These are phyloP conservation scores for Vickermania spadyakhi DNA, from an alignment of 208 protist genomes.

Conservation along the genomic window DNA sequence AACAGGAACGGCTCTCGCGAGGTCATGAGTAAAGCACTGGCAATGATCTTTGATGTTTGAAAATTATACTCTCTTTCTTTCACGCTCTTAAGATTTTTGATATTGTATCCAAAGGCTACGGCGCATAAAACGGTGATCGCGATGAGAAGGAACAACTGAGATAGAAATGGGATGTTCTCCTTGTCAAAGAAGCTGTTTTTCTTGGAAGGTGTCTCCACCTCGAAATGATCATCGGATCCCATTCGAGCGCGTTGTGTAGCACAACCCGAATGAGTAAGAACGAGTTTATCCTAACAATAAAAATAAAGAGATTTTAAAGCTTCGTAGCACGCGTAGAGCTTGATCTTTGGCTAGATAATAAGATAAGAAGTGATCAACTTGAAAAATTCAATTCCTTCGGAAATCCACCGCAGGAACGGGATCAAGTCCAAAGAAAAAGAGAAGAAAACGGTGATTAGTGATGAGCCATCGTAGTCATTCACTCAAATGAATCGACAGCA, in stretches of 20 bases:
- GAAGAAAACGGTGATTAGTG: too few relatives aligned
- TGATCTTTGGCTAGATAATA: too few relatives aligned
- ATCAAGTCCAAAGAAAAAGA: too few relatives aligned
- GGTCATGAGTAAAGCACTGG: too few relatives aligned
- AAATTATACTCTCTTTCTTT: neutral
- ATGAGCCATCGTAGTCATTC: too few relatives aligned
- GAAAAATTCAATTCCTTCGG: too few relatives aligned
- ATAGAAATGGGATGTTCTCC: neutral
- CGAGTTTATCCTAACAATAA: neutral
- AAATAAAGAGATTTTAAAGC: neutral
- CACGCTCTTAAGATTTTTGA: neutral
- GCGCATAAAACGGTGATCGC: neutral
- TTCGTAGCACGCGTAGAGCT: too few relatives aligned
- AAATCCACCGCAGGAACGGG: too few relatives aligned
- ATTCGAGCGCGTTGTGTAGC: neutral
- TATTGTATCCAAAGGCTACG: neutral
- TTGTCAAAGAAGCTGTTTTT: too few relatives aligned
- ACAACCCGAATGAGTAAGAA: neutral
- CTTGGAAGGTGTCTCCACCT: neutral
- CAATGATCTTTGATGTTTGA: neutral
- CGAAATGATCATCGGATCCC: neutral
- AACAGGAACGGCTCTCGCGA: too few relatives aligned
- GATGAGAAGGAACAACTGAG: neutral
- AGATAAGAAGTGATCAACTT: too few relatives aligned
- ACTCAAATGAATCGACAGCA: too few relatives aligned